Evolutionary conservation across 2,329 filamentous ascomycete species (phyloP), one percentile per base, ranked within the genome.

Genomic region (Cladosporium sp.): DNA sequence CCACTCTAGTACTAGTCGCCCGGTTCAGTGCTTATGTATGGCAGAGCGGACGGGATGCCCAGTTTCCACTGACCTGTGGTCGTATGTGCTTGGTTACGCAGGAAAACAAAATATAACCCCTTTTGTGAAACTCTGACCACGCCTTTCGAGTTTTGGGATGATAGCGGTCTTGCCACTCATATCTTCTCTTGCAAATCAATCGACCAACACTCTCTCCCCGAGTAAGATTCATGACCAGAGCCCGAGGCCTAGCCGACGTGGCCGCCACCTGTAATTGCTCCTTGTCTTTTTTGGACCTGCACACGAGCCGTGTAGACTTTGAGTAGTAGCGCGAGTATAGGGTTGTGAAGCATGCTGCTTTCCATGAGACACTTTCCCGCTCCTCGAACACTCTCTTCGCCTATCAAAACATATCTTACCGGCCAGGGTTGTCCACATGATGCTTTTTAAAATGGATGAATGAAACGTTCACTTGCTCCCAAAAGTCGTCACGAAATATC

Each of bases 331-430:
- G 72, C 76, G 43, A 83, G 61, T 9, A 83, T 65, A 2, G 70
- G 72, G 7, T 70, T 73, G 54, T 82, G 76, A 31, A 83, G 66
- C 6, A 68, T 64, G 32, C 79, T 80, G 54, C 74, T 79, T 62
- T 83, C 80, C 77, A 83, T 80, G 63, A 80, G 82, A 54, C 83
- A 83, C 2, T 80, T 80, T 34, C 81, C 80, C 48, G 55, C 9
- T 68, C 68, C 1, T 76, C 51, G 35, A 40, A 42, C 2, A 66
- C 72, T 32, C 83, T 70, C 35, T 14, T 28, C 22, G 7, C 22
- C 62, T 83, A 82, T 32, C 73, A 67, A 61, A 75, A 83, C 4
- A 83, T 62, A 1, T 66, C 64, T 10, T 77, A 65, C 0, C 76
- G 70, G 49, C 81, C 72, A 18, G 81, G 65, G 1, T 74, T 74